Conservation (phyloP, 768 basidiomycete species). For the Cubamyces lactineus region DNA sequence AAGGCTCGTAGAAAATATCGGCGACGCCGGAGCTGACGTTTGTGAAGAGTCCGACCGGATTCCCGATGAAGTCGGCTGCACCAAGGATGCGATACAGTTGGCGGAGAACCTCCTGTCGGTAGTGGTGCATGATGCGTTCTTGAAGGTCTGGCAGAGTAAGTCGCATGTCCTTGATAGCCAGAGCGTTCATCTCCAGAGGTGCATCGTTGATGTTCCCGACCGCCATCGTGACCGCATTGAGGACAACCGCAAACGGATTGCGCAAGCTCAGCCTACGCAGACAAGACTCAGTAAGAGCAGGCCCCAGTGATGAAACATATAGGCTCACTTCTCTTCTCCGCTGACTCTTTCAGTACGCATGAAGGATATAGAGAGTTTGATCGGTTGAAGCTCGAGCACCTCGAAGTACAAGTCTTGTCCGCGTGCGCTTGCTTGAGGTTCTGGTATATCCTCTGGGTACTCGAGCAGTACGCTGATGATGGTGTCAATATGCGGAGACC, state of each 20-base stretch:
- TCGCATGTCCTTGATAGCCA: constrained; percentile 94
- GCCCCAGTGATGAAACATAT: too few species aligned
- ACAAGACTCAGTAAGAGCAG: background rate
- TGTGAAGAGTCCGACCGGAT: constrained; percentile 96
- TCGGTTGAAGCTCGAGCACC: constrained; percentile 91
- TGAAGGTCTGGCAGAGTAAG: constrained; percentile 83
- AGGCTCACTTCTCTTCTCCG: constrained; percentile 85
- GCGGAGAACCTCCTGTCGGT: constrained; percentile 88
- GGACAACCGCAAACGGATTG: constrained; percentile 89
- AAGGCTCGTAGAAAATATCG: constrained; percentile 99
- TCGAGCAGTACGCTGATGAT: constrained; percentile 67
- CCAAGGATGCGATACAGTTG: constrained; percentile 96
- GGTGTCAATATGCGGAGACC: constrained; percentile 2
- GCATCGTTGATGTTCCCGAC: constrained; percentile 97
- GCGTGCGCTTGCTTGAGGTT: constrained; percentile 64
- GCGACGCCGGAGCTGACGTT: constrained; percentile 98
- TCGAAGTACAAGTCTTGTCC: constrained; percentile 94
- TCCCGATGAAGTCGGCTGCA: constrained; percentile 96
- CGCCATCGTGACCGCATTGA: constrained; percentile 96
- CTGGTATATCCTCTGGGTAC: constrained; percentile 66
- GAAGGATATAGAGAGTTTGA: constrained; percentile 91
- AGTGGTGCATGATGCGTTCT: constrained; percentile 86
- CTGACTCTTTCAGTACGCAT: constrained; percentile 95
- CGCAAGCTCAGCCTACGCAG: constrained; percentile 65
- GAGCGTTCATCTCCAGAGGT: constrained; percentile 89